A percentile compares a stretch with the other conserved stretches of the same genome.
These are phyloP conservation scores for Malbranchea zuffiana DNA, from an alignment of 2,329 filamentous ascomycete species.

Conservation along the genomic window DNA sequence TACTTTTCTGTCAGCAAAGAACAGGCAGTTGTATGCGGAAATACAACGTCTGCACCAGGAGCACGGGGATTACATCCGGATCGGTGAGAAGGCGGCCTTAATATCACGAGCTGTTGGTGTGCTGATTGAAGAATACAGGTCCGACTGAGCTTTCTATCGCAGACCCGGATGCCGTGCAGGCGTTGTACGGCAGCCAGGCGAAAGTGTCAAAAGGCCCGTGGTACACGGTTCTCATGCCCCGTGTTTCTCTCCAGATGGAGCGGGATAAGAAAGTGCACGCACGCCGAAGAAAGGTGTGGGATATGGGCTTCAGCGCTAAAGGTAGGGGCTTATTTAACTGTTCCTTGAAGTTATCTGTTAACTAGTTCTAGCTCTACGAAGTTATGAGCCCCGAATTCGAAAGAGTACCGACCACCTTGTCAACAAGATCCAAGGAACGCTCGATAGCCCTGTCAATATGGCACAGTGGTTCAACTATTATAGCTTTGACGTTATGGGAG, in stretches of 20 bases:
- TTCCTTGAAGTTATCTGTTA: not conserved
- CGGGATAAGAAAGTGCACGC: slow-evolving; percentile 1
- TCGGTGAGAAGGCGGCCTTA: slow-evolving; percentile 2
- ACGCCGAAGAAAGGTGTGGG: slow-evolving; percentile 2
- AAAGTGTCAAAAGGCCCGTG: slow-evolving; percentile 14
- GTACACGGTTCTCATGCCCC: not conserved
- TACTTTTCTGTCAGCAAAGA: slow-evolving; percentile 7
- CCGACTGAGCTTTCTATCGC: slow-evolving; percentile 16
- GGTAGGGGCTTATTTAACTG: not conserved
- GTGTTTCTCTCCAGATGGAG: slow-evolving; percentile 1
- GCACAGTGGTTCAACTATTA: slow-evolving; percentile 19
- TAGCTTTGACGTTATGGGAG: slow-evolving; percentile 27
- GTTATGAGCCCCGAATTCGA: slow-evolving; percentile 5
- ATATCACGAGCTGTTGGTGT: not conserved
- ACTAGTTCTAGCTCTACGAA: not conserved
- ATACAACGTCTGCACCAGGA: slow-evolving; percentile 17
- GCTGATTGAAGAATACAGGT: not conserved
- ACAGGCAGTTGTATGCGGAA: slow-evolving; percentile 6
- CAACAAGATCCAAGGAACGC: not conserved
- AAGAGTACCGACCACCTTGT: not conserved
- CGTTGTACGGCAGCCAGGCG: slow-evolving; percentile 13
- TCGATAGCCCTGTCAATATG: slow-evolving; percentile 6
- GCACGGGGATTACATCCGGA: slow-evolving; percentile 23
- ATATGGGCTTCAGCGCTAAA: slow-evolving; percentile 4
- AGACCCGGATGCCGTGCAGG: slow-evolving; percentile 10